Conservation (phyloP, 208 protist genomes). For the Wallacemonas collosoma region DNA sequence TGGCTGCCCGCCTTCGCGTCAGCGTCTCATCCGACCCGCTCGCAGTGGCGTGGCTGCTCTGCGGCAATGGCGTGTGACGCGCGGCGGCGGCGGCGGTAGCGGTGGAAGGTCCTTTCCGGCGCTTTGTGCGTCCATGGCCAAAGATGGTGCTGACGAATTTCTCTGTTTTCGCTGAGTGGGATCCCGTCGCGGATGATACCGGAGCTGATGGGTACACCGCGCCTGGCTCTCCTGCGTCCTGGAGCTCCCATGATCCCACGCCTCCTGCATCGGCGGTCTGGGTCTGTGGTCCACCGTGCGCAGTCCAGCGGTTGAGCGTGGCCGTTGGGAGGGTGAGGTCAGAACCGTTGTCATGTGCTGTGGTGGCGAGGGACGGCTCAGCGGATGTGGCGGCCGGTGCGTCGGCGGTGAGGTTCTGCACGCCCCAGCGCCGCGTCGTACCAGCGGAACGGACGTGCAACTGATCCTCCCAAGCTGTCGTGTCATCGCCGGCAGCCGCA, state of each 20-base stretch:
- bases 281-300: background rate
- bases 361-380: background rate
- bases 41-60: background rate
- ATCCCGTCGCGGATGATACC: too few species aligned
- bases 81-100: background rate
- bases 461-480: constrained; percentile 9
- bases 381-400: background rate
- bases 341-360: background rate
- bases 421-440: constrained; percentile 32
- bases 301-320: background rate
- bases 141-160: constrained; percentile 69
- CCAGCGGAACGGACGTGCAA: background rate
- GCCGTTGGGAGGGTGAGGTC: background rate
- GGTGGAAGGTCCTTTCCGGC: background rate
- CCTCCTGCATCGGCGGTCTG: too few species aligned
- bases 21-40: background rate
- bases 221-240: background rate
- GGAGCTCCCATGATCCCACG: background rate
- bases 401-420: constrained; percentile 29
- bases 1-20: background rate
- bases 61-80: background rate
- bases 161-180: constrained; percentile 20
- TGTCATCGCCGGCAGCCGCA: constrained; percentile 11
- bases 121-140: constrained; percentile 28
- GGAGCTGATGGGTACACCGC: too few species aligned